A percentile compares a stretch with the other conserved stretches of the same genome.
Conservation (phyloP, 257 asterid species). For the Datura wrightii region DNA sequence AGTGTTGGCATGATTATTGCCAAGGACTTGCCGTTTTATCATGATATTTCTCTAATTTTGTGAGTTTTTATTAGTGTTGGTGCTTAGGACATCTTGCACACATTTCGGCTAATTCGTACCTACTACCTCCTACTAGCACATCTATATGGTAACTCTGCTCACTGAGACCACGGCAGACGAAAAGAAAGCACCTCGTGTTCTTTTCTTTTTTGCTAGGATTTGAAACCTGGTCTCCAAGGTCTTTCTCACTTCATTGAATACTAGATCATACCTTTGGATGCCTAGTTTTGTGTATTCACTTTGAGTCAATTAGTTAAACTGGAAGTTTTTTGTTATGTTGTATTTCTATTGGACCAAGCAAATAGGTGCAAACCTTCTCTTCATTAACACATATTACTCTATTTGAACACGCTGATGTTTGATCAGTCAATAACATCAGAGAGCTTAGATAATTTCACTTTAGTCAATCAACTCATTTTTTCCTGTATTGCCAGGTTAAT, state of each 20-base stretch:
- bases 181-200: not conserved
- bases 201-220: not conserved
- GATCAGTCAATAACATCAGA: not conserved
- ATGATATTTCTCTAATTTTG: not conserved
- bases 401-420: not conserved
- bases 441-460: conserved; percentile 5
- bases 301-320: not conserved
- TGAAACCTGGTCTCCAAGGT: not conserved
- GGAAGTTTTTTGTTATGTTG: not conserved
- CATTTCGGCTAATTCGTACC: not conserved
- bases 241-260: not conserved
- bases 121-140: not conserved
- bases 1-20: not conserved
- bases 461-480: conserved; percentile 19
- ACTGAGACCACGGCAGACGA: not conserved
- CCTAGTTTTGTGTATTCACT: not conserved
- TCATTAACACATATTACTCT: not conserved
- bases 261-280: not conserved
- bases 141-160: not conserved
- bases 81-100: not conserved
- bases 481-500: not conserved
- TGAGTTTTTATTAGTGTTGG: not conserved
- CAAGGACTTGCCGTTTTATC: not conserved
- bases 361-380: not conserved
- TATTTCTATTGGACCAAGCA: not conserved